phyloP scores from a whole-genome alignment of 352 stramenopile species.

The Phytopythium delawarense region DNA sequence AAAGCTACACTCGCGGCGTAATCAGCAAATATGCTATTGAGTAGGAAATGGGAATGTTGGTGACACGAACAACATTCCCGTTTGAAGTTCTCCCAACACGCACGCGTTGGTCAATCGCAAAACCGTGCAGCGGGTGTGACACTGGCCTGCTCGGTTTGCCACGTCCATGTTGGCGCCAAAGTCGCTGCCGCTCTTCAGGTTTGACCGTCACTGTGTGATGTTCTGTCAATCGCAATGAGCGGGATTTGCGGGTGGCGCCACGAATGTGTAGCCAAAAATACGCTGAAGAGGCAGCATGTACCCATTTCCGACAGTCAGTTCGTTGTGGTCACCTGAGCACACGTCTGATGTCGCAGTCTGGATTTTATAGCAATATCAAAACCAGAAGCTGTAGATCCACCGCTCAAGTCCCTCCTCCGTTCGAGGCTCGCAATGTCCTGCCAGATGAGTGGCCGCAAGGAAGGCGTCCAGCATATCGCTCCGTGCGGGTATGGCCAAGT shows the following conservation, averaged over 20 bases:
- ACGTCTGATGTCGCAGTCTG: background rate
- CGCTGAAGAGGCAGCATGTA: background rate
- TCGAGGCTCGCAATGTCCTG: background rate
- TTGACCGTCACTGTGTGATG: too few relatives aligned
- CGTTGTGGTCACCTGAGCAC: background rate
- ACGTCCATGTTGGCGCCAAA: background rate
- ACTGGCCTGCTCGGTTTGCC: background rate
- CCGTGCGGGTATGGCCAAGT: background rate
- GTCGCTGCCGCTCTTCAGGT: too few relatives aligned
- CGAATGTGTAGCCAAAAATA: background rate
- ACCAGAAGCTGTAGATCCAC: background rate
- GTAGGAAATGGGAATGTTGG: background rate
- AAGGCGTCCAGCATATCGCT: background rate
- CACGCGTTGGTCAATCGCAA: background rate
- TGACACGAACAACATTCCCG: background rate
- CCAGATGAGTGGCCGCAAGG: background rate
- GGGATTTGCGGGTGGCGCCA: background rate
- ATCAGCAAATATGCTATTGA: background rate
- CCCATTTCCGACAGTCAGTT: background rate
- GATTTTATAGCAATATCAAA: background rate
- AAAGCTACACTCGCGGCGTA: background rate
- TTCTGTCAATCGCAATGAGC: background rate
- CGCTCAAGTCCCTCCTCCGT: background rate
- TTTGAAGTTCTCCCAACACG: background rate
- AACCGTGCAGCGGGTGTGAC: background rate